Conservation (phyloP, 176 grass and related monocot genomes). For the Ensete glaucum region DNA sequence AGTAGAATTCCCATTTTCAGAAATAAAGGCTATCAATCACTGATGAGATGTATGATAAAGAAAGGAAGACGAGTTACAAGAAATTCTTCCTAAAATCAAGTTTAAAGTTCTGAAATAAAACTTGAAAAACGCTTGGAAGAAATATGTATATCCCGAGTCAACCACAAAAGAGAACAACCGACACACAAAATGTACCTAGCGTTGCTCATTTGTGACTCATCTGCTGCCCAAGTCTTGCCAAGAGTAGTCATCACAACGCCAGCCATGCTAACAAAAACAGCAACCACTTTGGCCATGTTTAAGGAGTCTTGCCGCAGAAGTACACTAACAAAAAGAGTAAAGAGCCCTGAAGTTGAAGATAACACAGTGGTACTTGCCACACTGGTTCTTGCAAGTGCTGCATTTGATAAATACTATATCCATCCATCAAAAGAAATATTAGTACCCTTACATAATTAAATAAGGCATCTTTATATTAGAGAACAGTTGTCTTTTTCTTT, state of each 20-base stretch:
- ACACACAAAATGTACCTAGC: conserved; percentile 33
- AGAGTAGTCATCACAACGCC: conserved; percentile 92
- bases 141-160: not conserved
- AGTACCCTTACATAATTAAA: conserved; percentile 13
- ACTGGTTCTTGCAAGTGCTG: conserved; percentile 96
- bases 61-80: not conserved
- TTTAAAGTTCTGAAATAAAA: not conserved
- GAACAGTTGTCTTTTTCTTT: not conserved
- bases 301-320: conserved; percentile 86
- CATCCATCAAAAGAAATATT: conserved; percentile 29
- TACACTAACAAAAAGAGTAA: conserved; percentile 86
- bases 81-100: not conserved
- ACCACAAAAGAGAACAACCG: not conserved
- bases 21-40: not conserved
- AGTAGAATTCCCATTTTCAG: conserved; percentile 4
- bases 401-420: conserved; percentile 97
- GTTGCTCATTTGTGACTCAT: conserved; percentile 59
- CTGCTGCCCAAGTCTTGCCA: conserved; percentile 94
- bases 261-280: conserved; percentile 89
- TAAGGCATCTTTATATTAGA: not conserved
- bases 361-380: conserved; percentile 95
- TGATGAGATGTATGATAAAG: not conserved
- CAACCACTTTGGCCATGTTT: conserved; percentile 72
- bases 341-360: conserved; percentile 93
- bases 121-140: not conserved